Evolutionary conservation across 192 early-diverging fungal species (phyloP), one percentile per base, ranked within the genome.

Genomic region (Coemansia sp.): DNA sequence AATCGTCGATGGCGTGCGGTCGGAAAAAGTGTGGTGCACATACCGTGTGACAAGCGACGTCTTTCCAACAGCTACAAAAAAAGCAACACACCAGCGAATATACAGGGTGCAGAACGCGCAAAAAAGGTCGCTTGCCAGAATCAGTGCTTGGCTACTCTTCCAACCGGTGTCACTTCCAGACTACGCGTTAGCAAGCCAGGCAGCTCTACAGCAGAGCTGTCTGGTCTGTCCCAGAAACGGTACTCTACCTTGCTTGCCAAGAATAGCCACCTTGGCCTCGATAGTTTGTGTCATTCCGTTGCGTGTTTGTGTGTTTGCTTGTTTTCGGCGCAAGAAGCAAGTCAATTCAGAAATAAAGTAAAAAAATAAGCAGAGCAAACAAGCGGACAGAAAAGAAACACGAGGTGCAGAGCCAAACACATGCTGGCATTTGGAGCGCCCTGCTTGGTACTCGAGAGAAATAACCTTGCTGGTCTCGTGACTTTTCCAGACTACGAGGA

Each of bases 11-110:
- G 90, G 87, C 40, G 86, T 88, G 64, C 88, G 87, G 59, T 87
- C 86, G 12, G 90, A 85, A 68, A 91, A 91, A n/a, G 90, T 89
- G 57, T 87, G 88, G 64, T 86, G 83, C 36, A 91, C 85, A 68
- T 89, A 91, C 29, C 90, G 83, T 4, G 88, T 88, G 8, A 91
- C 90, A 29, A 91, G 83, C 50, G 90, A 91, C n/a, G 90, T 91
- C 67, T 91, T 91, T 55, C 90, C 90, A 63, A 91, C 90, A 52
- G 88, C 90, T 89, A 86, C 64, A 60, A 40, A 51, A 36, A 12
- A 33, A 38, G 11, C 11, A 38, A 1, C 11, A 38, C 5, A 38
- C 22, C 22, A 25, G 22, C 22, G 1, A 25, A 25, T 25, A 25
- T 25, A 25, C 22, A 25, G 22, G 22, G 22, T 25, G 22, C 22